Evolutionary conservation across 2,329 filamentous ascomycete genomes (phyloP), one percentile per base, ranked within the genome.

Genomic region (Aureobasidium sp.): DNA sequence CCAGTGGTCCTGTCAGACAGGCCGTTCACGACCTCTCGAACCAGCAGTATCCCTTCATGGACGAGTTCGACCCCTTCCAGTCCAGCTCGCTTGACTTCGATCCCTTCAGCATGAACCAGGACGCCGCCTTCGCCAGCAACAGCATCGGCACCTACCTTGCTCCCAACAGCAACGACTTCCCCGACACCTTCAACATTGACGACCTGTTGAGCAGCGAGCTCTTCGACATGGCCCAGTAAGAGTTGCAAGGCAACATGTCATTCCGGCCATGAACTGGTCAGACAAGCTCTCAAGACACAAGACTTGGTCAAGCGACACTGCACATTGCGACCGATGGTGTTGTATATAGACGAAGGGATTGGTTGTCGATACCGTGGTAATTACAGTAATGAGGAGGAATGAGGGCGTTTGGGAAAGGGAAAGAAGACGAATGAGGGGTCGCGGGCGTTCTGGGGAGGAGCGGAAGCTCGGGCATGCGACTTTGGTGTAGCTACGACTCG

Each of bases 1-100:
- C 44, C 36, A 51, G 44, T 25, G 57, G 57, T 22, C 34, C 57
- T 27, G 45, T 51, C 22, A 60, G 57, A 60, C 57, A 60, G 7
- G 17, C 57, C 3, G 55, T 60, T n/a, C 55, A 63, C 37, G 39
- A 59, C 29, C 62, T 63, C 9, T 60, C 47, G 14, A 37, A 29
- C 17, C 55, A 59, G 48, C 45, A 63, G 44, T 66, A 58, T 42
- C 62, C 65, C 14, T 65, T 67, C 63, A 62, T 62, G 61, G 62
- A 64, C 36, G 29, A 65, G 34, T 68, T 68, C 57, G 59, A 68
- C 45, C 67, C 65, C 5, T 62, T 58, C 55, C 58, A 42, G 42
- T n/a, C 66, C 60, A 64, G 63, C 55, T 51, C 64, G 25, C 45
- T 65, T 62, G 64, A 59, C 61, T 68, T 67, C 64, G 61, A 68